phyloP scores from a whole-genome alignment of 345 rosid genomes.

The Eucalyptus viminalis region DNA sequence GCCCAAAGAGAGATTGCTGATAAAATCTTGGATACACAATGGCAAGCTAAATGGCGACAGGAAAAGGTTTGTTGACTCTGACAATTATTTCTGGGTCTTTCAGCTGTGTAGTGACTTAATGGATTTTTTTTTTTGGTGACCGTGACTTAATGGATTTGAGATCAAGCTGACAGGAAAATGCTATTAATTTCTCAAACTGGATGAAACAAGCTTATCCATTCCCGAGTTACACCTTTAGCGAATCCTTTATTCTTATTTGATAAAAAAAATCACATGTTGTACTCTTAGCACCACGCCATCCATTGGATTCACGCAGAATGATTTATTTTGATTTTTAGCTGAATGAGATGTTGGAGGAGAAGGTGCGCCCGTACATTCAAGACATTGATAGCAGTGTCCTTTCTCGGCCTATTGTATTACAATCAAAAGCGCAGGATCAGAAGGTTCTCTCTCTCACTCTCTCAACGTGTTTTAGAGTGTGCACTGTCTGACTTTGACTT shows the following conservation, averaged over 20 bases:
- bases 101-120: not conserved
- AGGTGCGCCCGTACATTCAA: constrained; percentile 62
- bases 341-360: constrained; percentile 75
- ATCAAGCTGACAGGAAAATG: not conserved
- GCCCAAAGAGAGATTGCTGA: constrained; percentile 92
- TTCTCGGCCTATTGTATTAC: constrained; percentile 49
- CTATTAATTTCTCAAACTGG: not conserved
- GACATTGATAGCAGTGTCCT: constrained; percentile 34
- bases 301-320: not conserved
- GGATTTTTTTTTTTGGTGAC: too few relatives aligned
- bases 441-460: constrained; percentile 11
- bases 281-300: not conserved
- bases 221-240: not conserved
- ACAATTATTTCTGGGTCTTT: not conserved
- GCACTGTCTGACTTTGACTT: not conserved
- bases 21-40: constrained; percentile 71
- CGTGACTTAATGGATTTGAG: not conserved
- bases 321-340: constrained; percentile 23
- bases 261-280: not conserved
- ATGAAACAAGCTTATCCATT: not conserved
- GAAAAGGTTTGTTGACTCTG: constrained; percentile 47
- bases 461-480: not conserved
- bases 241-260: not conserved
- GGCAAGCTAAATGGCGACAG: constrained; percentile 91
- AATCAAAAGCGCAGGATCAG: constrained; percentile 28